Evolutionary conservation across 139 green algal species (phyloP).

Genomic region (Spirogloea muscicola): DNA sequence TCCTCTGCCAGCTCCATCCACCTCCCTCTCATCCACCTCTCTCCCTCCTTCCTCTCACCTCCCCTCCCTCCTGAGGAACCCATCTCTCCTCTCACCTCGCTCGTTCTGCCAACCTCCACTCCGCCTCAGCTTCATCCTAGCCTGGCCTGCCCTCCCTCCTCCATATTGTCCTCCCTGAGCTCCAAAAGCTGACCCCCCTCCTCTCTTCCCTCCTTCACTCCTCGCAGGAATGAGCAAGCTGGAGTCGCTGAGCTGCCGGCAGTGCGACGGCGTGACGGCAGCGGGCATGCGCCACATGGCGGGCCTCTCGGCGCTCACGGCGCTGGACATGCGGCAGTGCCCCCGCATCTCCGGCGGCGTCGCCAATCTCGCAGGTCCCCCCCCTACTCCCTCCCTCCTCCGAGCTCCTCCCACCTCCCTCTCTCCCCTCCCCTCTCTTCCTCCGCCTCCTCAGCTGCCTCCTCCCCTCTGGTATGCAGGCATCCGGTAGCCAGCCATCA

Average conservation of each 20-base stretch:
- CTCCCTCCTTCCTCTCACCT: neutral
- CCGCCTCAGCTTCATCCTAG: neutral
- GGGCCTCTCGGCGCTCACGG: neutral
- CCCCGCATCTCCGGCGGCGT: neutral
- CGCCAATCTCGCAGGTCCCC: neutral
- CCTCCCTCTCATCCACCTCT: neutral
- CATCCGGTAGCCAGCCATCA: no score
- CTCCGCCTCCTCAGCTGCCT: no score
- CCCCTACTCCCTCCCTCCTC: no score
- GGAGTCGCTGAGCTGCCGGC: conserved; percentile 5
- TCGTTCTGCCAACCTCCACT: neutral
- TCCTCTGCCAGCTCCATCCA: neutral
- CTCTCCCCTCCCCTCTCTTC: no score
- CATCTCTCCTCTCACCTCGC: neutral
- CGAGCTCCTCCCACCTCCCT: no score
- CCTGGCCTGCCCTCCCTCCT: neutral
- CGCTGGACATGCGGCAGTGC: conserved; percentile 16
- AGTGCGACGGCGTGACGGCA: conserved; percentile 11
- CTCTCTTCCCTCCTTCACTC: neutral
- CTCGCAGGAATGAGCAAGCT: no score
- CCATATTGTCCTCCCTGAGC: neutral
- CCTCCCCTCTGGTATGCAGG: no score
- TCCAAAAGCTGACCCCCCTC: neutral
- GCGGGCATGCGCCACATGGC: neutral
- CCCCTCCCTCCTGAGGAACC: neutral